Evolutionary conservation across 306 rosid species (phyloP), one percentile per base, ranked within the genome.

Genomic region (Calophaca sinica): DNA sequence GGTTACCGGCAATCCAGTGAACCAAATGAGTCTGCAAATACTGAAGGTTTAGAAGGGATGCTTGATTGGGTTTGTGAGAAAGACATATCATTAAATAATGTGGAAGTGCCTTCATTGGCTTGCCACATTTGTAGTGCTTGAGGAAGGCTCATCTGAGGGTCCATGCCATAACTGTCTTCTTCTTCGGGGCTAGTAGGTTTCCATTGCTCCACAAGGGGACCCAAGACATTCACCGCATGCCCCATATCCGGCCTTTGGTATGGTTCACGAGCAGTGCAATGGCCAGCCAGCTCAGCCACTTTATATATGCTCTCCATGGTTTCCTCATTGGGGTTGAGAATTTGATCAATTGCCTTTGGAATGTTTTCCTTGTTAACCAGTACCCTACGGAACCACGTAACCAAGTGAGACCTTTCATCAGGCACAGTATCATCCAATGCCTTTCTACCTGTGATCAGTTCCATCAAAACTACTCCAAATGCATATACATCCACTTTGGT

Each of bases 181-280:
- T 84, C 94, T 49, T 84, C 86, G 1, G 78, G 88, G 62, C 53
- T 15, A 4, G 85, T 13, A 15, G 98, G 98, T 75, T 87, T 90
- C 98, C 98, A 93, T 58, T 75, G 91, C 66, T 88, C 90, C 5
- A 93, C 94, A 5, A 90, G 91, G 41, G 98, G 96, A 67, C 82
- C 89, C 75, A 93, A 76, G 57, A 90, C 82, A 76, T 90, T 93
- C 65, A 93, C 98, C 0, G 96, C 93, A 15, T 93, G 98, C 8
- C 98, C 96, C 96, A 93, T 93, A 63, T 93, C 98, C 0, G 98
- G 98, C 73, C 98, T 87, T 72, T 87, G 98, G 70, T 91, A 88
- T 35, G 97, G 97, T 82, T 91, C 97, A 0, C 96, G 96, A 52
- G 91, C 94, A 36, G 81, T 90, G 79, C 98, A 93, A 53, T 93